phyloP scores from a whole-genome alignment of 768 basidiomycete species.

The Tephrocybe sp. region DNA sequence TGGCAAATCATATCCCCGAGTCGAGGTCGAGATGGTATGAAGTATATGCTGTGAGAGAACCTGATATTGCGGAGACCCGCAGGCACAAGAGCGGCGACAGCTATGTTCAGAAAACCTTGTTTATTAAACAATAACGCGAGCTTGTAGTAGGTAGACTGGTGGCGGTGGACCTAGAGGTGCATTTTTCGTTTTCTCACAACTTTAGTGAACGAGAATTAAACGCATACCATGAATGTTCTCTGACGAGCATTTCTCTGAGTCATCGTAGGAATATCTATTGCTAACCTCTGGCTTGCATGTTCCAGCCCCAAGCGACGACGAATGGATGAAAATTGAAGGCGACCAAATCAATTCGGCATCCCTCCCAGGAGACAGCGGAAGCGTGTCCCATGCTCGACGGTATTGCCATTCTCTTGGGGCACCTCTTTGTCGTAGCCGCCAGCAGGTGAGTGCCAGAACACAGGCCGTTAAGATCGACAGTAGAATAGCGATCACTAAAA shows the following conservation, averaged over 20 bases:
- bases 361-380: conserved; percentile 1
- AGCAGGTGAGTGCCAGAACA: conserved; percentile 10
- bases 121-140: no score
- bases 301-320: background rate
- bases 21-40: no score
- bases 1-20: no score
- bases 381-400: conserved; percentile 9
- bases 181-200: background rate
- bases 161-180: background rate
- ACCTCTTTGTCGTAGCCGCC: conserved; percentile 1
- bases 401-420: conserved; percentile 3
- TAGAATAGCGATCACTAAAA: conserved; percentile 13
- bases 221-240: background rate
- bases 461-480: conserved; percentile 10
- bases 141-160: background rate
- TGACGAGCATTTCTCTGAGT: conserved; percentile 6
- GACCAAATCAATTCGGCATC: background rate
- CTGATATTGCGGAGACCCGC: no score
- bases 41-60: no score
- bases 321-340: background rate
- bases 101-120: no score
- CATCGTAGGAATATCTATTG: no score
- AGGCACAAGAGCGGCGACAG: no score
- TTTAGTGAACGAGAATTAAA: no score
- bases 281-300: no score